Base-by-base conservation (phyloP, 148 eudicot species). In the Rhododendron simsii region DNA sequence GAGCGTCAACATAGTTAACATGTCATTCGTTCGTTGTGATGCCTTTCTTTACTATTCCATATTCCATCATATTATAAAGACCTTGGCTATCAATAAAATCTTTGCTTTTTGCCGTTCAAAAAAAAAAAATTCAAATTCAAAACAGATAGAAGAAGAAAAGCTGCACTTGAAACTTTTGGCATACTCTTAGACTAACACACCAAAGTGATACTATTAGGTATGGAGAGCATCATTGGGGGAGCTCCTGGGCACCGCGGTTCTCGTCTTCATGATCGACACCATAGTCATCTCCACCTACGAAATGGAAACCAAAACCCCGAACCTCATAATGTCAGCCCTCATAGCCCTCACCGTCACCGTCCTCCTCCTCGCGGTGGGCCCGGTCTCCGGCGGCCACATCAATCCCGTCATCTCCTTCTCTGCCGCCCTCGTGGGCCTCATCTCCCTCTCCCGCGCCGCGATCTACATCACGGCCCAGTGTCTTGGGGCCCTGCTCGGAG, bases 161-260 rank as follows among this genome's bases (percentile, higher is more conserved):
- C 50, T 47, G 12, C 12, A 47, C 50, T 47, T 9, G 50, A 47
- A 63, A 23, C 21, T 53, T 35, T 80, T 26, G 20, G 12, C 35
- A 57, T 3, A 23, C 47, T 14, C 15, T 20, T 35, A 13, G 18
- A 83, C 23, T 65, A 83, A 83, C 4, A 10, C 73, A 8, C 37
- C n/a, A 21, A 12, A 55, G 18, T 33, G 39, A 13, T 13, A 9
- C 50, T 47, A 77, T 16, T 71, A 91, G 92, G 90, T 89, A 0
- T 91, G 92, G 92, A 82, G 92, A 65, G 92, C 93, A 78, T 87
- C 93, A 14, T 23, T 88, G 7, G 91, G 89, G 15, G 93, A 89
- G 82, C 82, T 91, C 53, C 86, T 91, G 5, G 93, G 93, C 78
- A 82, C 90, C 1, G 93, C 93, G 0, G 89, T 84, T 50, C 90